phyloP scores from a whole-genome alignment of 176 grass and related monocot species.

The Triticum dicoccoides region DNA sequence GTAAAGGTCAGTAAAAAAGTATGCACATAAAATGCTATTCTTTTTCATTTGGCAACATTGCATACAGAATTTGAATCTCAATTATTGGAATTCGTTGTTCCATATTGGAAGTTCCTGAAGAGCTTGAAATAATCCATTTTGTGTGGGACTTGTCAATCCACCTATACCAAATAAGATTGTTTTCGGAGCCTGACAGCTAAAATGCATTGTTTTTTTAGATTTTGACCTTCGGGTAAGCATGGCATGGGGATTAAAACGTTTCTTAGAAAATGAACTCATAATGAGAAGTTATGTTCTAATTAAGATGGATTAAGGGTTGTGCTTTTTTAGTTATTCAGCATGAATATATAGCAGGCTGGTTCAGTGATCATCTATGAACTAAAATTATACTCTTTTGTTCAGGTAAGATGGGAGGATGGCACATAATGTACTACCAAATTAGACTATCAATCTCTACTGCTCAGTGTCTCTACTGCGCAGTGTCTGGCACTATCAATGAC shows the following conservation, averaged over 20 bases:
- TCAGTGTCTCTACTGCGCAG: too few species aligned
- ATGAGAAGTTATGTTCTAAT: neutral
- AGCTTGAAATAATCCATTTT: neutral
- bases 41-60: too few species aligned
- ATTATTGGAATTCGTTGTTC: neutral
- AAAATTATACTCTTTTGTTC: slow-evolving; percentile 8
- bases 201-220: too few species aligned
- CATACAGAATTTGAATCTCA: too few species aligned
- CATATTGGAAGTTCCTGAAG: neutral
- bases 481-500: too few species aligned
- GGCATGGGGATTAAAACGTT: neutral
- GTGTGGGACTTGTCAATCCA: too few species aligned
- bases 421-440: slow-evolving; percentile 49
- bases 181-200: too few species aligned
- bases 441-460: slow-evolving; percentile 39
- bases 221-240: neutral
- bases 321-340: slow-evolving; percentile 3
- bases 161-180: too few species aligned
- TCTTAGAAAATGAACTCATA: neutral
- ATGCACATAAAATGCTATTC: too few species aligned
- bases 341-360: neutral
- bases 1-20: too few species aligned
- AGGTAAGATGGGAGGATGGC: slow-evolving; percentile 83
- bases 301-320: neutral
- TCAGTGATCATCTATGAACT: slow-evolving; percentile 18